phyloP scores from a whole-genome alignment of 2,329 filamentous ascomycete species.

The Sporothrix mexicana region DNA sequence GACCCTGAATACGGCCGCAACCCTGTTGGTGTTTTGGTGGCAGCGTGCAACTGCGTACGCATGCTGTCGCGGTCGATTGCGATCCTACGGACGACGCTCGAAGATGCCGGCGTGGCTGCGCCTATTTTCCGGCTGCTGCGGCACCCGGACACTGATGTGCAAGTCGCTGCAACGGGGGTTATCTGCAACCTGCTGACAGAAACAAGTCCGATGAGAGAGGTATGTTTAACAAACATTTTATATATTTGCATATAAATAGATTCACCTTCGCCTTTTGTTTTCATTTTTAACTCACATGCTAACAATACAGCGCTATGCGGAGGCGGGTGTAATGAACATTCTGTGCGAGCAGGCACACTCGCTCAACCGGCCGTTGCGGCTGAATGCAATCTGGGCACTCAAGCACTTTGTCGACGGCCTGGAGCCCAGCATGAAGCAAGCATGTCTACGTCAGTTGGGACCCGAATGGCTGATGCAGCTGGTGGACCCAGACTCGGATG shows the following conservation, averaged over 20 bases:
- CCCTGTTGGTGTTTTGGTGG: constrained; percentile 76
- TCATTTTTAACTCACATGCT: background rate
- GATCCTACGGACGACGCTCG: constrained; percentile 81
- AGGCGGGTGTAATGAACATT: constrained; percentile 74
- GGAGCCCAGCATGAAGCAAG: constrained; percentile 73
- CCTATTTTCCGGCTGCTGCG: constrained; percentile 78
- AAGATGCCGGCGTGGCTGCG: constrained; percentile 81
- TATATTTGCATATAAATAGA: too few species aligned
- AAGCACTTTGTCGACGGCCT: constrained; percentile 85
- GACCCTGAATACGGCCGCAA: constrained; percentile 70
- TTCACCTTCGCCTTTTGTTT: too few species aligned
- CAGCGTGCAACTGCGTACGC: constrained; percentile 81
- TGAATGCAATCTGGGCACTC: constrained; percentile 90
- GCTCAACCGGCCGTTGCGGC: constrained; percentile 74
- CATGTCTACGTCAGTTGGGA: constrained; percentile 76
- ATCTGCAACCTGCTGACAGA: constrained; percentile 86
- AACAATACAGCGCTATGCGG: constrained; percentile 66
- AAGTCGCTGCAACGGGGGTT: constrained; percentile 82
- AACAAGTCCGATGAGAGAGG: constrained; percentile 89
- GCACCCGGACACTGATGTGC: constrained; percentile 77
- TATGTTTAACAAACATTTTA: too few species aligned
- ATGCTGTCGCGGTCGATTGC: constrained; percentile 85
- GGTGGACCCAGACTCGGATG: constrained; percentile 69
- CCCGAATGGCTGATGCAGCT: constrained; percentile 81
- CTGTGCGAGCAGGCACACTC: constrained; percentile 87